phyloP scores from a whole-genome alignment of 805 yeast genomes.

The Starmera quercuum region DNA sequence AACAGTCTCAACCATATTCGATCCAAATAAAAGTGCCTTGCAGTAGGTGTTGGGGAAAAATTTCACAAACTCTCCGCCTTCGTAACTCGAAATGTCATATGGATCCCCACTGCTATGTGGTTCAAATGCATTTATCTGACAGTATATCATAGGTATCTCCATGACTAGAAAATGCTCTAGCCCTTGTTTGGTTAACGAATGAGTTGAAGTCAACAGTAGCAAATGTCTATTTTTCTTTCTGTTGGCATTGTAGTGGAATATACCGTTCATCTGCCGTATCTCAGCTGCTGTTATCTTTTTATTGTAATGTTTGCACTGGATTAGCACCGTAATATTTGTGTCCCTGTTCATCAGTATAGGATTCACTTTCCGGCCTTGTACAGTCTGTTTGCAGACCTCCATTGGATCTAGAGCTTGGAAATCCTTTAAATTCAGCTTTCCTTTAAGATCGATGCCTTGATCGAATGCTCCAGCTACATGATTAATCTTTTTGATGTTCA shows the following conservation, averaged over 20 bases:
- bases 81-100: conserved; percentile 30
- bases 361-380: conserved; percentile 12
- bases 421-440: conserved; percentile 19
- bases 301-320: conserved; percentile 29
- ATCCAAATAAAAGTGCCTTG: conserved; percentile 26
- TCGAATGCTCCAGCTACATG: conserved; percentile 3
- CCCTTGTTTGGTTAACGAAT: conserved; percentile 40
- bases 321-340: neutral
- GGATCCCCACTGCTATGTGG: conserved; percentile 15
- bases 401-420: conserved; percentile 10
- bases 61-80: conserved; percentile 26
- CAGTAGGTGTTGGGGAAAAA: conserved; percentile 32
- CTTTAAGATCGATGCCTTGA: conserved; percentile 2
- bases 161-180: conserved; percentile 35
- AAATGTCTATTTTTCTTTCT: conserved; percentile 15
- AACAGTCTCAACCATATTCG: conserved; percentile 18
- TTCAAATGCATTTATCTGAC: conserved; percentile 29
- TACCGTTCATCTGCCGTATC: conserved; percentile 48
- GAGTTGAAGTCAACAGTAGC: conserved; percentile 40
- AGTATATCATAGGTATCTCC: conserved; percentile 36
- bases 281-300: conserved; percentile 36
- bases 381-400: conserved; percentile 35
- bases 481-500: neutral
- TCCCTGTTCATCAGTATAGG: conserved; percentile 21
- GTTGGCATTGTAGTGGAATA: conserved; percentile 31